Percentiles rank a stretch among this genome's conserved stretches.
phyloP scores from a whole-genome alignment of 2,329 filamentous ascomycete species.

The Talaromyces islandicus region DNA sequence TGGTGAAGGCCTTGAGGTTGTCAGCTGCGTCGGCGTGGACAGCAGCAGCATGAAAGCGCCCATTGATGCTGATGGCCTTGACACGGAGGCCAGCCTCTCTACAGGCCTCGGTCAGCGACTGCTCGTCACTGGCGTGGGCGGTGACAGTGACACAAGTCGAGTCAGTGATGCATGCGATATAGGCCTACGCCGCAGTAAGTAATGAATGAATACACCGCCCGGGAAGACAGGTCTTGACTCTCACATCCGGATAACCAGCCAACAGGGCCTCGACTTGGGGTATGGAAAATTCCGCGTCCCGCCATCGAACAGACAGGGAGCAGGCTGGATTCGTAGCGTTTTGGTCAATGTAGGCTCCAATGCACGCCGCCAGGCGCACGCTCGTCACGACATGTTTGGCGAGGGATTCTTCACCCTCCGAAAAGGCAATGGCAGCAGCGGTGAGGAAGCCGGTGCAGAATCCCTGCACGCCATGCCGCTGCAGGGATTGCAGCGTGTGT shows the following conservation, averaged over 20 bases:
- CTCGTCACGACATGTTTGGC: constrained; percentile 29
- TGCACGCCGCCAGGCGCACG: constrained; percentile 32
- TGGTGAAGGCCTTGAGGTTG: constrained; percentile 1
- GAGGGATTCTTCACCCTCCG: constrained; percentile 21
- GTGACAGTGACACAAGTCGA: constrained; percentile 1
- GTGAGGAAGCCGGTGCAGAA: constrained; percentile 37
- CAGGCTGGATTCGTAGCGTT: background rate
- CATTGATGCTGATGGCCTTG: constrained; percentile 1
- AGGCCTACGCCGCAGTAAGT: constrained; percentile 4
- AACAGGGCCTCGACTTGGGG: background rate
- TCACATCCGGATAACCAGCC: background rate
- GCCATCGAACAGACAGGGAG: constrained; percentile 5
- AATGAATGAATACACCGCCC: no score
- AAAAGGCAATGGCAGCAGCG: constrained; percentile 31
- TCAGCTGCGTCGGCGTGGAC: background rate
- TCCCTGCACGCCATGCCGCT: constrained; percentile 21
- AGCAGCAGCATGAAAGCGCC: constrained; percentile 1
- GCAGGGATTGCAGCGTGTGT: background rate
- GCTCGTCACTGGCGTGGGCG: background rate
- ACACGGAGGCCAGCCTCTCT: constrained; percentile 1
- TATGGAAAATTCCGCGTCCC: background rate
- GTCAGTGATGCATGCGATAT: constrained; percentile 6
- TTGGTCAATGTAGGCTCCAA: constrained; percentile 32
- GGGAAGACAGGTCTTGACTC: background rate
- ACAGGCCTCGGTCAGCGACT: background rate